Percentiles rank a stretch among this genome's conserved stretches.
Evolutionary conservation across 202 grass and related monocot species (phyloP).

Genomic region (Panicum virgatum): DNA sequence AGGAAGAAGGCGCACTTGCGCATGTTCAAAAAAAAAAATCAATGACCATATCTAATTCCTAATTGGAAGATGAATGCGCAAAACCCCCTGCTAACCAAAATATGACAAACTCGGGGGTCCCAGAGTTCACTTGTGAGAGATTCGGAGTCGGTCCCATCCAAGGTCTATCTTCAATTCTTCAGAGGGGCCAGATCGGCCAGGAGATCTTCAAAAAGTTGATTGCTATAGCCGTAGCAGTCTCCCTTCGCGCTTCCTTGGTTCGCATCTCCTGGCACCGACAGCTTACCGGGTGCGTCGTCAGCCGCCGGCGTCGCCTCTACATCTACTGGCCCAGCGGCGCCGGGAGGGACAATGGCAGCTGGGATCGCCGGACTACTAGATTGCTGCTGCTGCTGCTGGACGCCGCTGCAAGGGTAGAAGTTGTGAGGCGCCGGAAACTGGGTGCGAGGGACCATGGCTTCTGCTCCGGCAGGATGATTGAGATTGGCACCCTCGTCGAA

Average conservation of each 20-base stretch:
- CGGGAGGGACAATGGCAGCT: not conserved
- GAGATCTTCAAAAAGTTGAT: not conserved
- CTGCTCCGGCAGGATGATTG: not conserved
- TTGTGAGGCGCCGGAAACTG: not conserved
- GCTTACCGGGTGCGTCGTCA: not conserved
- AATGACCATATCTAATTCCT: too few relatives aligned
- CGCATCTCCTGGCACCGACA: not conserved
- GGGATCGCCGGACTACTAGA: not conserved
- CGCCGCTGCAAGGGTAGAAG: not conserved
- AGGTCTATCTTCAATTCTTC: not conserved
- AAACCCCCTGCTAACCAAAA: too few relatives aligned
- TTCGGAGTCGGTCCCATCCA: not conserved
- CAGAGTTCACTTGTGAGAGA: too few relatives aligned
- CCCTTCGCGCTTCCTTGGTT: not conserved
- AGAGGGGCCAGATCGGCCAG: too few relatives aligned
- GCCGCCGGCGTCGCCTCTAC: not conserved
- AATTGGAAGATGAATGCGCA: too few relatives aligned
- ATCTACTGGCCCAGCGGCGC: not conserved
- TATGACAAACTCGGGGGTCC: too few relatives aligned
- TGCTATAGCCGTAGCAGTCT: not conserved
- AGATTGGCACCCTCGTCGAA: not conserved
- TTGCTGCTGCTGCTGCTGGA: not conserved
- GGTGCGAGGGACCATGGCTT: not conserved
- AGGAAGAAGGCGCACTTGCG: too few relatives aligned
- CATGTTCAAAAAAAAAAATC: too few relatives aligned